Base-by-base conservation (phyloP, 805 yeast species). In the Sungouiozyma ichnusensis region DNA sequence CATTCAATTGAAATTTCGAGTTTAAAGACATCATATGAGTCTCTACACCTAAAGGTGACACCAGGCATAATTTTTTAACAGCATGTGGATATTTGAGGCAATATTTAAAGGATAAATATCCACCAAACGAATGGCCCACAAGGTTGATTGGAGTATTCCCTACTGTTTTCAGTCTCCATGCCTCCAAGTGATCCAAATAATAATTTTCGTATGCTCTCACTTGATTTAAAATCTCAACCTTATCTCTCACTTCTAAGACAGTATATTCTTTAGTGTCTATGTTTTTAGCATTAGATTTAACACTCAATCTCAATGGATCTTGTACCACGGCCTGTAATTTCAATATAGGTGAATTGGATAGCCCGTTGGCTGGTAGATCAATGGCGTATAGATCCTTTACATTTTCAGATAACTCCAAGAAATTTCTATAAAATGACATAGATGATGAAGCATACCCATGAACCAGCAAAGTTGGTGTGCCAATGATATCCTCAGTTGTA, bases 381-480 rank as follows among this genome's bases (percentile, higher is more conserved):
- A 84, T 65, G 0, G 85, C 78, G 57, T 79, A 85, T 32, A 83
- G 54, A 36, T 72, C 79, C 1, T 75, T 74, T 8, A 79, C 63
- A 4, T 64, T 44, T 40, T 46, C 54, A 3, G 74, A 57, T 36
- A 81, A 58, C 0, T 61, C 68, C 35, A 72, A 73, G 48, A 84
- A 73, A 55, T 85, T 88, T 47, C 81, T 76, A 52, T 79, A 73
- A 51, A 79, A 90, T 43, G 85, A 77, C 15, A 94, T 88, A 14
- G 87, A 72, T 2, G 94, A 84, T 0, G 97, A 94, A 1, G 94
- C 95, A 56, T 85, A 87, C 0, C 97, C 98, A 61, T 90, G 98
- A 3, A 90, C 63, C 46, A 90, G 61, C 2, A 90, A 51, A 1
- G 67, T 57, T 2, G 72, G 71, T 2, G 58, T 55, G 4, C 40